phyloP scores from a whole-genome alignment of 371 early-diverging fungal species.

The Paraphysoderma sedebokerense region DNA sequence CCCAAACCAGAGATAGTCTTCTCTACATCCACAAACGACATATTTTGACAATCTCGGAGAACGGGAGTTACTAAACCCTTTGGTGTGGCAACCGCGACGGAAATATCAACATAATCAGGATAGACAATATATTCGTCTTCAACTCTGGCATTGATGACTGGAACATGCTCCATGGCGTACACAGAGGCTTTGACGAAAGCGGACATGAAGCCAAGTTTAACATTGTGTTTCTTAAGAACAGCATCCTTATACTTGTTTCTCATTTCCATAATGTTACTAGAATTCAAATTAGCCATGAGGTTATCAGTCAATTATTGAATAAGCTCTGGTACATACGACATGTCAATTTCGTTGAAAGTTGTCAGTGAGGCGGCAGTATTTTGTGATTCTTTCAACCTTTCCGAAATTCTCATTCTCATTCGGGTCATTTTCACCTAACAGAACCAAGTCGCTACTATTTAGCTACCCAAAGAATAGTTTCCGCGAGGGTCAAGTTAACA shows the following conservation, averaged over 20 bases:
- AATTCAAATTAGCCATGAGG: too few species aligned
- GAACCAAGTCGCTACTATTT: conserved; percentile 18
- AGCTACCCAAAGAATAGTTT: conserved; percentile 5
- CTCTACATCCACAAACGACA: conserved; percentile 78
- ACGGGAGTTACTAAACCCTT: conserved; percentile 97
- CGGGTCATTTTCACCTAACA: conserved; percentile 87
- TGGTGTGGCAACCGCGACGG: conserved; percentile 93
- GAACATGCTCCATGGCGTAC: conserved; percentile 65
- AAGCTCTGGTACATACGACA: too few species aligned
- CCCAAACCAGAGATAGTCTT: conserved; percentile 74
- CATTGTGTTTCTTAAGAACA: conserved; percentile 80
- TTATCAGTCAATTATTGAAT: too few species aligned
- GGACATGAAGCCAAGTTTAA: conserved; percentile 96
- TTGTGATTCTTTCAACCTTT: conserved; percentile 91
- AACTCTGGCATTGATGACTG: conserved; percentile 86
- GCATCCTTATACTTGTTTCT: conserved; percentile 84
- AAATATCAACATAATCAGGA: conserved; percentile 85
- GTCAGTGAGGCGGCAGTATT: conserved; percentile 91
- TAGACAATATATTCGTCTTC: conserved; percentile 73
- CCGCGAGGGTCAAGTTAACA: conserved; percentile 4
- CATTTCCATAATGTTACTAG: conserved; percentile 72
- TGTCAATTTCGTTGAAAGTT: conserved; percentile 96
- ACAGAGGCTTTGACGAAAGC: conserved; percentile 85
- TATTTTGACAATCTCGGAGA: conserved; percentile 71
- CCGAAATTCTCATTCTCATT: conserved; percentile 87